Conservation (phyloP, 75 land plant genomes). For the Sequoiadendron giganteum region DNA sequence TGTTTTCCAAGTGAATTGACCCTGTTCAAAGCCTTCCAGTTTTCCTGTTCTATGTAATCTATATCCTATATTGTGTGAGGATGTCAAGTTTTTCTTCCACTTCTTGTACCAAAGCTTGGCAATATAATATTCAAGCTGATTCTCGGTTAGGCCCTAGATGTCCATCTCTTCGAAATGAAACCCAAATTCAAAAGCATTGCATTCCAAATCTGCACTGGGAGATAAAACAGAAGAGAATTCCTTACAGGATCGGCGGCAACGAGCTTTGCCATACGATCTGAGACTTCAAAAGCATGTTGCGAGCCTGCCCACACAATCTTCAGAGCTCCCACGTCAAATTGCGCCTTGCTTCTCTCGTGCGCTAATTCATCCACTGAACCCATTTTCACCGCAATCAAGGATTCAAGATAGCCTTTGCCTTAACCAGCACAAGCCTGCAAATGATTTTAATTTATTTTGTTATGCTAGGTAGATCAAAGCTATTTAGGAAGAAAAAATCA, state of each 20-base stretch:
- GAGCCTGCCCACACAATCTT: constrained; percentile 91
- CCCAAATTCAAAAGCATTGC: background rate
- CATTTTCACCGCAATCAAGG: constrained; percentile 13
- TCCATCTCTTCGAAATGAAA: background rate
- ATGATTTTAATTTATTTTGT: too few relatives aligned
- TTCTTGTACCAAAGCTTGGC: background rate
- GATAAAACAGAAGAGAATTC: background rate
- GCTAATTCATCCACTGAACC: constrained; percentile 51
- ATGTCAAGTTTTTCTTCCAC: background rate
- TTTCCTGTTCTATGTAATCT: background rate
- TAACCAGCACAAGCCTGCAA: too few relatives aligned
- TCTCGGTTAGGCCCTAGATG: background rate
- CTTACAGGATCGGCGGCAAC: constrained; percentile 90
- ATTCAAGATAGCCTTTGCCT: background rate
- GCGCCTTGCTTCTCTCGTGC: constrained; percentile 60
- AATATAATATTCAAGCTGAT: too few relatives aligned
- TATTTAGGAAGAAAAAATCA: too few relatives aligned
- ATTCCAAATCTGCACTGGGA: background rate
- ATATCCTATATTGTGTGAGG: background rate
- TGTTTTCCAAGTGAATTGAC: too few relatives aligned
- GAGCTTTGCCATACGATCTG: constrained; percentile 63
- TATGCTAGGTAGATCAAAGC: too few relatives aligned
- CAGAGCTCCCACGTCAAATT: constrained; percentile 78
- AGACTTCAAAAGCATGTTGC: constrained; percentile 40
- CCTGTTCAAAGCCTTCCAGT: background rate